phyloP scores from a whole-genome alignment of 2,329 filamentous ascomycete species.

The Fulvia fulva region DNA sequence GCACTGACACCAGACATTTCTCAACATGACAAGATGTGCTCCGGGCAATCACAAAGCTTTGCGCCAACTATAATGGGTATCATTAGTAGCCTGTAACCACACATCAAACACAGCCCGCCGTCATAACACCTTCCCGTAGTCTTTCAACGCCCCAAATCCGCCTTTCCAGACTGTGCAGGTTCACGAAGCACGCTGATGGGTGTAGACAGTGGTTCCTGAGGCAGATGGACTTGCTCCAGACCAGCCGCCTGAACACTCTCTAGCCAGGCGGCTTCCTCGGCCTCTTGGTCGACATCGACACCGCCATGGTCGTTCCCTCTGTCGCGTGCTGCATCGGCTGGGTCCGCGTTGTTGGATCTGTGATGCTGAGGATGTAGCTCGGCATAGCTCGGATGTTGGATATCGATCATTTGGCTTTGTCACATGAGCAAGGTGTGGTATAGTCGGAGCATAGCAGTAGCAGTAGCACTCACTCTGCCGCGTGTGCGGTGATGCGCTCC shows the following conservation, averaged over 20 bases:
- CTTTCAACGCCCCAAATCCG: slow-evolving; percentile 2
- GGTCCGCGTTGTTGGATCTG: slow-evolving; percentile 5
- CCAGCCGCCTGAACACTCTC: slow-evolving; percentile 27
- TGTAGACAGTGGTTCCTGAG: slow-evolving; percentile 29
- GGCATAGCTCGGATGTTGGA: slow-evolving; percentile 41
- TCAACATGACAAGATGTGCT: no score
- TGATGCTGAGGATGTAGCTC: slow-evolving; percentile 26
- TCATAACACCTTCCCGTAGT: neutral
- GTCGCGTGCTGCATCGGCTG: neutral
- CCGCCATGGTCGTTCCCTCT: slow-evolving; percentile 9
- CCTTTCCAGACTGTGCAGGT: neutral
- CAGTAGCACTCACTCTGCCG: slow-evolving; percentile 41
- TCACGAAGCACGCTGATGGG: slow-evolving; percentile 20
- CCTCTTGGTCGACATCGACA: slow-evolving; percentile 15
- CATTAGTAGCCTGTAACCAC: neutral
- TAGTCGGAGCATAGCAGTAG: no score
- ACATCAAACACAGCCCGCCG: neutral
- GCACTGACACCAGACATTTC: neutral
- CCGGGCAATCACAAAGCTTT: neutral
- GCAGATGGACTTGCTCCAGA: slow-evolving; percentile 24
- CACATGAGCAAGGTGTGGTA: neutral
- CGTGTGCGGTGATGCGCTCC: slow-evolving; percentile 48
- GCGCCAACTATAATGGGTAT: slow-evolving; percentile 1
- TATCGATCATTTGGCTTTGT: slow-evolving; percentile 49
- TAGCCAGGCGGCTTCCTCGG: slow-evolving; percentile 33